Evolutionary conservation across 208 protist species (phyloP).

Genomic region (Crithidia mellificae): DNA sequence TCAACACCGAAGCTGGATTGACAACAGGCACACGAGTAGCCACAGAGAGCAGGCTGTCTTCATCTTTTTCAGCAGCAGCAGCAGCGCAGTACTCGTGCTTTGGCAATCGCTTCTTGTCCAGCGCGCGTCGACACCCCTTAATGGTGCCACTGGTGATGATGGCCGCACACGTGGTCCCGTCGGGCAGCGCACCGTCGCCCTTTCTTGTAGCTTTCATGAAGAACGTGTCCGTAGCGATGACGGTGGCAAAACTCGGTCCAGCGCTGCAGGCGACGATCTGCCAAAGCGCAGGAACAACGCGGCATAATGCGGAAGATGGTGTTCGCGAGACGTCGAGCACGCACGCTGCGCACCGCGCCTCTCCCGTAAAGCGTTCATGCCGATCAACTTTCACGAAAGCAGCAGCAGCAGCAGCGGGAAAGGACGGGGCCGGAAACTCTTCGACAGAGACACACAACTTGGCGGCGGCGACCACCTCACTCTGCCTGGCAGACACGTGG

Average conservation of each 20-base stretch:
- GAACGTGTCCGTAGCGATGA: constrained; percentile 47
- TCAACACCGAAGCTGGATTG: no score
- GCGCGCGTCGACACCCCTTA: constrained; percentile 41
- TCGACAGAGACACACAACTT: not conserved
- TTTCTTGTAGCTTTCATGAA: constrained; percentile 43
- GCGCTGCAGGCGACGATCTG: not conserved
- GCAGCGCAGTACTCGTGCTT: constrained; percentile 9
- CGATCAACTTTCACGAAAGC: no score
- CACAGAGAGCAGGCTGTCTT: no score
- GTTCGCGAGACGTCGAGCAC: no score
- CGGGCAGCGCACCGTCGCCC: constrained; percentile 19
- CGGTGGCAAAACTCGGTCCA: constrained; percentile 3
- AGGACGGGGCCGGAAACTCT: no score
- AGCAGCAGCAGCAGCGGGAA: no score
- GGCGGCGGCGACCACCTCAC: not conserved
- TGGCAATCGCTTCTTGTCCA: constrained; percentile 50
- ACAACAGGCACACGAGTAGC: no score
- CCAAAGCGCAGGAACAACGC: not conserved
- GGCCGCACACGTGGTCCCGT: constrained; percentile 39
- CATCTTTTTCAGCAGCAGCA: no score
- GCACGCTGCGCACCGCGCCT: no score
- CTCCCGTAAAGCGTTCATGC: no score
- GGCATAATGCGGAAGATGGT: not conserved
- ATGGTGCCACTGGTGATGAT: constrained; percentile 51
- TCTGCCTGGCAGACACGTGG: constrained; percentile 37